Conservation (phyloP, 2,329 filamentous ascomycete genomes). For the Xylariales sp. region DNA sequence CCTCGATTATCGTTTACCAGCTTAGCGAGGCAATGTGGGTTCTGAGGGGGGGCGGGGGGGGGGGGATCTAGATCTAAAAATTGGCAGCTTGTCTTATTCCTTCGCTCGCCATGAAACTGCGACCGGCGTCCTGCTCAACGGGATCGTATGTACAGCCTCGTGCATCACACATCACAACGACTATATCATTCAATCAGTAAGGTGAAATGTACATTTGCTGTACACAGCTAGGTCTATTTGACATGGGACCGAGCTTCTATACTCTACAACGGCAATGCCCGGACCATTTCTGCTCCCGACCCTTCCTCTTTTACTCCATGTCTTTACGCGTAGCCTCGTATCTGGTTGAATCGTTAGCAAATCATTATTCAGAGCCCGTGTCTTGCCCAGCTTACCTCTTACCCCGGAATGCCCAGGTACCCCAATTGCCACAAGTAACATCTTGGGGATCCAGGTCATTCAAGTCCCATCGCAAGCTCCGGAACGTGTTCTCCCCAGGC, state of each 20-base stretch:
- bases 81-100: background rate
- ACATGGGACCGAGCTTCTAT: background rate
- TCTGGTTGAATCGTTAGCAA: slow-evolving; percentile 34
- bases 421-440: slow-evolving; percentile 94
- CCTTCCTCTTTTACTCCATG: slow-evolving; percentile 13
- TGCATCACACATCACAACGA: too few relatives aligned
- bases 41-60: background rate
- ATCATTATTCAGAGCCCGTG: background rate
- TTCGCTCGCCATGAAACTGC: background rate
- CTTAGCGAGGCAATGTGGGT: too few relatives aligned
- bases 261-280: background rate
- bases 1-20: too few relatives aligned
- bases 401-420: slow-evolving; percentile 92
- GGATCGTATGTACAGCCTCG: too few relatives aligned
- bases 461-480: slow-evolving; percentile 92
- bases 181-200: too few relatives aligned
- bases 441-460: slow-evolving; percentile 95
- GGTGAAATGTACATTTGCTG: background rate
- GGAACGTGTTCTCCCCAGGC: slow-evolving; percentile 89
- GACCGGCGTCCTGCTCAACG: too few relatives aligned
- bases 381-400: slow-evolving; percentile 86
- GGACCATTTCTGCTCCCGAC: background rate
- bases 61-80: background rate
- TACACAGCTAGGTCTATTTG: background rate
- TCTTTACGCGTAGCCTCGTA: slow-evolving; percentile 61